Base-by-base conservation (phyloP, 495 filamentous ascomycete species). In the Rhizodiscina lignyota region DNA sequence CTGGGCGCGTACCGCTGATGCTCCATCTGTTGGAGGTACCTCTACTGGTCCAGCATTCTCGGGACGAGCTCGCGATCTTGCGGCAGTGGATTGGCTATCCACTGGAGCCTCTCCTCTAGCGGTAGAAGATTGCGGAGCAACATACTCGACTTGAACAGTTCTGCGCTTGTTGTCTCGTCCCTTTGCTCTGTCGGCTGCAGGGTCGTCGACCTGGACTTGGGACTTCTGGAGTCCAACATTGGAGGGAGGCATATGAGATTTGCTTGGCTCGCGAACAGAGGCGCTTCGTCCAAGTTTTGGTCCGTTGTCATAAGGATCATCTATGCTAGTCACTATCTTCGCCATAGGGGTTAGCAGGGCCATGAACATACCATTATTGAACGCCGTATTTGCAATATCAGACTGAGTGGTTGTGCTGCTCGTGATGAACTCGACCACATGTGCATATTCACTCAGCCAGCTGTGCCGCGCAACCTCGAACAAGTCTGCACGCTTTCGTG, bases 381-480 rank as follows among this genome's bases (percentile, higher is more conserved):
- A 68, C 2, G 84, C 83, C 2, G 83, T 74, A 45, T 79, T 80
- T 34, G 81, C 72, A 45, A 93, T 89, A 41, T 97, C 89, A 24
- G 68, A 71, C 18, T 79, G 73, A 20, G 80, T 84, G 11, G 85
- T 94, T 5, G 84, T 89, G 53, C 74, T 86, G 56, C 86, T 94
- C 15, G 91, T 96, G 42, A 97, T 91, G 50, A 93, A 83, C 45
- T 81, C 83, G 23, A 97, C 89, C 28, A 96, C 77, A 53, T 93
- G 82, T 12, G 83, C 77, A 52, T 83, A 99, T 50, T 96, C 91
- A 57, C 77, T 93, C 33, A 99, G 65, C 89, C 89, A 99, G 61
- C 89, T 96, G 59, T 99, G 89, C 30, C 89, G 74, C 38, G 89
- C 89, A 32, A 99, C 87, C 53, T 96, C 91, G 45, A 99, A 99